Base-by-base conservation (phyloP, 371 early-diverging fungal species). In the Funneliformis caledonium region DNA sequence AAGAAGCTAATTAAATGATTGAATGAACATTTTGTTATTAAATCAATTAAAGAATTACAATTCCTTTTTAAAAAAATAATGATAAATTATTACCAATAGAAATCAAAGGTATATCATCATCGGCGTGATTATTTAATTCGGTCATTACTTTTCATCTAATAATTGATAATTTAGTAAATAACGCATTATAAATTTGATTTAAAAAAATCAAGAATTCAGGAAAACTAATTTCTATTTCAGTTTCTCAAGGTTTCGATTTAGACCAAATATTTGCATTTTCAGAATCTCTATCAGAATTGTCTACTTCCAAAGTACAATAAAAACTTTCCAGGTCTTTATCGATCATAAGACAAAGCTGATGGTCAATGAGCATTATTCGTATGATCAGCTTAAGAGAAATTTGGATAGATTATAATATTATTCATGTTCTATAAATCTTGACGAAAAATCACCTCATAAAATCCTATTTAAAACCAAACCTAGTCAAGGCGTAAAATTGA, bases 381-480 rank as follows among this genome's bases (percentile, higher is more conserved):
- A 37, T 31, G 6, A 22, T 8, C 11, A 6, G 7, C 26, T 26
- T 26, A 26, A 12, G 16, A 3, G 37, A 16, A n/a, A 26, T 64
- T 26, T 26, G 26, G 26, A 26, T 26, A 26, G 50, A 62, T 65
- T 76, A 19, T 78, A 8, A 78, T 8, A 52, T 78, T 78, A 8
- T 37, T 56, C 78, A 78, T 68, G 56, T 69, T 78, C 50, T 78
- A 68, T 31, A 12, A 16, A 31, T 26, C 69, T 50, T 9, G 52
- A 47, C 9, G 68, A n/a, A 1, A 52, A 68, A 37, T 42, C 52
- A 9, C 69, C 5, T 78, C 78, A 52, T 78, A 78, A 33, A 68
- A 68, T n/a, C 78, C 78, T 52, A 26, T 7, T 56, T 78, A 68
- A 11, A 56, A 50, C 78, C 78, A 78, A 68, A 1, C 59, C 73